Base-by-base conservation (phyloP, 371 early-diverging fungal genomes). In the Saksenaea vasiformis region DNA sequence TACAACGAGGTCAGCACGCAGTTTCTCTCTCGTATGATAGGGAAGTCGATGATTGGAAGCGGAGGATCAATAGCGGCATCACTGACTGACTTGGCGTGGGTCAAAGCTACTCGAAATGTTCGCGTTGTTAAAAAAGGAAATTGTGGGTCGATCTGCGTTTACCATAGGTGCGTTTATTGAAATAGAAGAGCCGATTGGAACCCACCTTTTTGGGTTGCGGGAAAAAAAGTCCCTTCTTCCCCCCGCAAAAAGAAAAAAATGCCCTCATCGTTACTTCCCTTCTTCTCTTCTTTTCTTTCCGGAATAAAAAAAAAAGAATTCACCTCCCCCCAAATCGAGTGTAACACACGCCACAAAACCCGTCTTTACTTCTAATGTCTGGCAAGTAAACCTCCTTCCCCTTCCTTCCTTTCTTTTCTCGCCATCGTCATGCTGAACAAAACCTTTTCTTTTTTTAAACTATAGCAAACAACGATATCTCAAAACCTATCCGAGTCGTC, bases 401-500 rank as follows among this genome's bases (percentile, higher is more conserved):
- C 22, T 22, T 47, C 1, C 51, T 47, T 47, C 3, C 51, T 47
- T 10, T 47, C 22, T 22, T 1, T n/a, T 9, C 14, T 47, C n/a
- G n/a, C n/a, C 51, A 47, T 47, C 51, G 11, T 11, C 27, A 47
- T 47, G 51, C 51, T 47, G 51, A 55, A 54, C 14, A n/a, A 54
- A 54, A n/a, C n/a, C 54, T 19, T 31, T 15, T 55, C 31, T 31
- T 28, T 55, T 55, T 15, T 34, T 27, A 35, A 22, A 22, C 43
- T 35, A 36, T 19, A 47, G 51, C 51, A 47, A 47, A 17, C 10
- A 47, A 47, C 51, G 54, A 61, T 51, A 17, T 53, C 5, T 17
- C 54, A 17, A 61, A 61, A 19, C 17, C 53, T 22, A 53, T 38
- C 9, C 44, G 53, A 37, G 61, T 61, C 24, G 28, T 61, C 51